Evolutionary conservation across 1,284 basidiomycete species (phyloP).

Genomic region (Irpex lacteus): DNA sequence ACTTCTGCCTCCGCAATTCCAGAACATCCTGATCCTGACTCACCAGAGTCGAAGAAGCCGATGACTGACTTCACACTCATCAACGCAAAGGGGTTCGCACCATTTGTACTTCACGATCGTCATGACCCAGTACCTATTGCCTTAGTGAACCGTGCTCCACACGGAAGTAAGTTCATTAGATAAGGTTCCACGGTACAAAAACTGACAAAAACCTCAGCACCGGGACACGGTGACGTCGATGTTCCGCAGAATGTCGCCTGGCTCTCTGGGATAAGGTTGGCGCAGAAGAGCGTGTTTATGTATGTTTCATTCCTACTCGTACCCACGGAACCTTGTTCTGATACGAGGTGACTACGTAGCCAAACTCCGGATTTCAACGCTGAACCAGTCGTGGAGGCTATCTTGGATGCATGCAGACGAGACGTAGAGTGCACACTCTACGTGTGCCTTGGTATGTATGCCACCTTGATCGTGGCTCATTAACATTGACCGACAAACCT

Average conservation of each 20-base stretch:
- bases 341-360: neutral
- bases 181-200: neutral
- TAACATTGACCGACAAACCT: neutral
- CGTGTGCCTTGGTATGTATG: slow-evolving; percentile 36
- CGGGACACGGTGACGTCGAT: slow-evolving; percentile 43
- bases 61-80: slow-evolving; percentile 24
- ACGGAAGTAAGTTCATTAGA: slow-evolving; percentile 37
- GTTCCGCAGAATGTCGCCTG: slow-evolving; percentile 73
- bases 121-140: slow-evolving; percentile 72
- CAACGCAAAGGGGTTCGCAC: slow-evolving; percentile 38
- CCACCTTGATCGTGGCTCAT: neutral
- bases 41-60: slow-evolving; percentile 16
- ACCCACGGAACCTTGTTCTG: neutral
- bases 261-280: slow-evolving; percentile 71
- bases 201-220: slow-evolving; percentile 24
- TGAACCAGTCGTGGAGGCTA: slow-evolving; percentile 60
- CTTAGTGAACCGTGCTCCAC: slow-evolving; percentile 68
- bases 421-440: slow-evolving; percentile 68
- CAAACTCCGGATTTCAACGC: slow-evolving; percentile 81
- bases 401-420: slow-evolving; percentile 63
- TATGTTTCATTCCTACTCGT: slow-evolving; percentile 12
- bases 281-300: slow-evolving; percentile 70
- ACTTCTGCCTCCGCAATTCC: slow-evolving; percentile 8
- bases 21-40: slow-evolving; percentile 3
- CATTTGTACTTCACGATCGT: slow-evolving; percentile 53